Conservation (phyloP, 1,139 yeast species). For the Suhomyces terraborum region DNA sequence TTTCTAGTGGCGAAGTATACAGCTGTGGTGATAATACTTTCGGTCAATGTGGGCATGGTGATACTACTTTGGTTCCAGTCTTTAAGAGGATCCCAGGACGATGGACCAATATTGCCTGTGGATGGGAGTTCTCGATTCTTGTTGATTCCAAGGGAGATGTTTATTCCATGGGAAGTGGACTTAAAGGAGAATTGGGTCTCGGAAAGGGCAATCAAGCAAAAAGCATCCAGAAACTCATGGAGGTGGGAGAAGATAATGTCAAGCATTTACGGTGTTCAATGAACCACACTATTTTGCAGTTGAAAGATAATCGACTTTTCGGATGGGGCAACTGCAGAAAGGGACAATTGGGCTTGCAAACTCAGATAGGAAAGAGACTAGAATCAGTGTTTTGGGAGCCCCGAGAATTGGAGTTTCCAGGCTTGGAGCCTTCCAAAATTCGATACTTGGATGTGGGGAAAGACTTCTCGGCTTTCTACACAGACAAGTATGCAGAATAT, state of each 20-base stretch:
- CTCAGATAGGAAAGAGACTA: constrained; percentile 17
- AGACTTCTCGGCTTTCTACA: constrained; percentile 42
- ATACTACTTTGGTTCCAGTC: constrained; percentile 2
- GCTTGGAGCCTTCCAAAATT: constrained; percentile 5
- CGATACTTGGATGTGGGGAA: constrained; percentile 40
- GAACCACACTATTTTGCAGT: constrained; percentile 54
- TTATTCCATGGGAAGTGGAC: constrained; percentile 61
- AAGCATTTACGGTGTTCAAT: constrained; percentile 49
- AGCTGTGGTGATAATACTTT: constrained; percentile 60
- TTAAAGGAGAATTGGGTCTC: constrained; percentile 74
- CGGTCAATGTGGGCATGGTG: constrained; percentile 54
- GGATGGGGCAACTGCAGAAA: constrained; percentile 88
- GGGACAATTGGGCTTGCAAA: constrained; percentile 58
- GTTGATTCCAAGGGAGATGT: constrained; percentile 45
- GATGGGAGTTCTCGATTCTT: constrained; percentile 77
- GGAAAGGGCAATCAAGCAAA: constrained; percentile 33
- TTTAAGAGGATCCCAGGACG: constrained; percentile 33
- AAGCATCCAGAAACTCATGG: constrained; percentile 5
- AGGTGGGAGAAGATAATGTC: constrained; percentile 14
- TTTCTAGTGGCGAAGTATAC: constrained; percentile 53
- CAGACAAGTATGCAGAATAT: constrained; percentile 5
- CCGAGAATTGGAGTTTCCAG: constrained; percentile 23
- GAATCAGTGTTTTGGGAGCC: constrained; percentile 32
- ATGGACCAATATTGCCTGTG: constrained; percentile 57
- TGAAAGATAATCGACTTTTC: constrained; percentile 44